Percentiles rank a stretch among this genome's conserved stretches.
phyloP scores from a whole-genome alignment of 176 grass and related monocot species.

The Musa acuminata region DNA sequence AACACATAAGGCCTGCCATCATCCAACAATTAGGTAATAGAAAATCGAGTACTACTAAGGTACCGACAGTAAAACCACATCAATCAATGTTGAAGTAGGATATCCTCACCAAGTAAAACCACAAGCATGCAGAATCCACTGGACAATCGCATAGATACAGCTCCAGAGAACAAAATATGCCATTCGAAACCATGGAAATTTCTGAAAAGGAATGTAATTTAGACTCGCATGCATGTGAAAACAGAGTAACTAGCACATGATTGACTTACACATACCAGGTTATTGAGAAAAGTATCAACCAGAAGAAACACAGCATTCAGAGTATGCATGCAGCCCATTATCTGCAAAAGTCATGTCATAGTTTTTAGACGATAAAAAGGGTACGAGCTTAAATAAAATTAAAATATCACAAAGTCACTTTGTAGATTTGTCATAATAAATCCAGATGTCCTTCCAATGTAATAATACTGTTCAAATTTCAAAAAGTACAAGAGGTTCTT shows the following conservation, averaged over 20 bases:
- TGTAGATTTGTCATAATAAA: too few species aligned
- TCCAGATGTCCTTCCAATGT: too few species aligned
- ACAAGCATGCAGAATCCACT: constrained; percentile 72
- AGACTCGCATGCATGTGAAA: constrained; percentile 9
- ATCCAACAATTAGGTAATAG: neutral
- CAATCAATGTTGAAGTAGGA: neutral
- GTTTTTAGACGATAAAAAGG: too few species aligned
- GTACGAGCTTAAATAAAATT: too few species aligned
- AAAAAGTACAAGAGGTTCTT: too few species aligned
- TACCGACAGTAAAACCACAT: neutral
- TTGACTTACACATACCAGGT: constrained; percentile 36
- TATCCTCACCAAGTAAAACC: constrained; percentile 50
- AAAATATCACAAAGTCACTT: too few species aligned
- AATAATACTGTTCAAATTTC: too few species aligned
- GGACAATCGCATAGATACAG: constrained; percentile 62
- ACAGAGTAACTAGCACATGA: neutral
- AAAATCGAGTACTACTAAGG: neutral
- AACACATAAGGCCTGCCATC: neutral
- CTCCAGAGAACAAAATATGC: constrained; percentile 92
- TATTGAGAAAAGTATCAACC: constrained; percentile 66
- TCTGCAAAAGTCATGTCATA: constrained; percentile 23
- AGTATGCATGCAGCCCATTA: constrained; percentile 69
- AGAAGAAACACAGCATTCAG: constrained; percentile 70
- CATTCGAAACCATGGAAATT: constrained; percentile 79
- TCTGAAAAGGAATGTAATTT: constrained; percentile 32